Percentiles rank a stretch among this genome's conserved stretches.
phyloP scores from a whole-genome alignment of 345 rosid genomes.

The Dipteronia sinensis region DNA sequence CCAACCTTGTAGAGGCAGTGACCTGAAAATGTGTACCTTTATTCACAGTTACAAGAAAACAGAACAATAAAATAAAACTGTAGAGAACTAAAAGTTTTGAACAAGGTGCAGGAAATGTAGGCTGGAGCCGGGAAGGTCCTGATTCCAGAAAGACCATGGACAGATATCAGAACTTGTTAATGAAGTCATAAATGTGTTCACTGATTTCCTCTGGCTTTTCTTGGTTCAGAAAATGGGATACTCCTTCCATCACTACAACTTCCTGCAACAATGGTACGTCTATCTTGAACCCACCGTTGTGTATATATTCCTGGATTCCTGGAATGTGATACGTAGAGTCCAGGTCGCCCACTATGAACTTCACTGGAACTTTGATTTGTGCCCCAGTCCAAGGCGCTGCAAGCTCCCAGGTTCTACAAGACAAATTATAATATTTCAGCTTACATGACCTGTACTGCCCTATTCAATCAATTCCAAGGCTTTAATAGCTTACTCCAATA shows the following conservation, averaged over 20 bases:
- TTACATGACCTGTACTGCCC: neutral
- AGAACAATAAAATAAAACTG: neutral
- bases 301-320: constrained; percentile 59
- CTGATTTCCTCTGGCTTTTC: constrained; percentile 71
- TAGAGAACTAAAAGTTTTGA: neutral
- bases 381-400: constrained; percentile 62
- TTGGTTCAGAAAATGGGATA: constrained; percentile 66
- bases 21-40: neutral
- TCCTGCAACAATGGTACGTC: constrained; percentile 72
- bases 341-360: constrained; percentile 77
- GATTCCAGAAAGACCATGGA: too few relatives aligned
- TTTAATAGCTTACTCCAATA: too few relatives aligned
- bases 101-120: neutral
- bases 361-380: constrained; percentile 73
- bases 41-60: neutral
- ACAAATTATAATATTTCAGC: neutral
- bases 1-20: neutral
- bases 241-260: constrained; percentile 81
- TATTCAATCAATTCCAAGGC: neutral
- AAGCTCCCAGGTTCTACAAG: constrained; percentile 82
- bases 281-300: constrained; percentile 55
- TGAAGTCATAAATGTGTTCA: constrained; percentile 61
- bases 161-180: constrained; percentile 54
- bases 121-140: neutral
- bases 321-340: constrained; percentile 63